These are phyloP conservation scores for Exophiala aquamarina DNA, from an alignment of 2,329 filamentous ascomycete species.

Conservation along the genomic window DNA sequence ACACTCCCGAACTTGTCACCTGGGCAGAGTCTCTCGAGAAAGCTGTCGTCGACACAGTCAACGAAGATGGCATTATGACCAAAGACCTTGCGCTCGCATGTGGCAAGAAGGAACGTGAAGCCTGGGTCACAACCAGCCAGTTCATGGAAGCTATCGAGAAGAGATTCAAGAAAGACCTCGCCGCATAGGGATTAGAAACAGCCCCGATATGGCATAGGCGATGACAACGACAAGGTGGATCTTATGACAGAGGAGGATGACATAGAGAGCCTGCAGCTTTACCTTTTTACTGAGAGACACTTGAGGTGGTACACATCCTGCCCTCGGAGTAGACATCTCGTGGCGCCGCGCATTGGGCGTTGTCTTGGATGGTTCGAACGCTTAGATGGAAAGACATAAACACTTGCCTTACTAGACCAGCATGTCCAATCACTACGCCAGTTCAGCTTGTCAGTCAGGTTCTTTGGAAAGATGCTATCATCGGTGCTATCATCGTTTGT, in stretches of 20 bases:
- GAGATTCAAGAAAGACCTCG: constrained; percentile 76
- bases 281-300: too few relatives aligned
- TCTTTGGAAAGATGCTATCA: too few relatives aligned
- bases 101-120: constrained; percentile 78
- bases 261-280: too few relatives aligned
- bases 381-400: background rate
- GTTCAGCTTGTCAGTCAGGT: too few relatives aligned
- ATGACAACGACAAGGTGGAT: too few relatives aligned
- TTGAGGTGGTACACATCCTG: too few relatives aligned
- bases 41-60: constrained; percentile 91
- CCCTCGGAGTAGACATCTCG: background rate
- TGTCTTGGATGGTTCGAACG: background rate
- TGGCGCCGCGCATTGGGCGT: too few relatives aligned
- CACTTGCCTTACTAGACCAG: background rate
- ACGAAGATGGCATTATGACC: constrained; percentile 95
- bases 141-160: constrained; percentile 92
- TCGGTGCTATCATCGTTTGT: too few relatives aligned
- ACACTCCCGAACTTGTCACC: constrained; percentile 84
- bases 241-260: background rate
- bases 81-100: constrained; percentile 97
- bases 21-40: constrained; percentile 91
- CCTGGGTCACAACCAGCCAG: constrained; percentile 88
- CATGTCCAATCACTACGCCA: too few relatives aligned
- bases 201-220: too few relatives aligned
- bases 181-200: constrained; percentile 47